Conservation (phyloP, 192 early-diverging fungal genomes). For the Coemansia sp. region DNA sequence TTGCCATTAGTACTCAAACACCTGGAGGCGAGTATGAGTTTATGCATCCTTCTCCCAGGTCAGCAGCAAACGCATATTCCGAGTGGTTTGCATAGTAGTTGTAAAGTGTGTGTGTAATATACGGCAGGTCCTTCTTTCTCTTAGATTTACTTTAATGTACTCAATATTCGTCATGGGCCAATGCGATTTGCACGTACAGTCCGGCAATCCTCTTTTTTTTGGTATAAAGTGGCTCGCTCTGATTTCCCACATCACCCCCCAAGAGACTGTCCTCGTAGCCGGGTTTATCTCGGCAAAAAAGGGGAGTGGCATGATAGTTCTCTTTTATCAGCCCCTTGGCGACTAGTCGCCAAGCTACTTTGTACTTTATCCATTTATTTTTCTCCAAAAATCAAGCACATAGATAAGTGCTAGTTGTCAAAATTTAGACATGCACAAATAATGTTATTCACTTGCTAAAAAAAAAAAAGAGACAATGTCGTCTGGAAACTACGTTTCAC, state of each 20-base stretch:
- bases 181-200: neutral
- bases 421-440: neutral
- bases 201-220: neutral
- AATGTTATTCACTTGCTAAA: neutral
- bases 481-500: neutral
- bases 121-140: neutral
- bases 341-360: neutral
- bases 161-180: neutral
- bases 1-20: conserved; percentile 2
- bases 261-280: neutral
- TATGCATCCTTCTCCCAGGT: conserved; percentile 3
- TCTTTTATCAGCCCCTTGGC: neutral
- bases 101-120: neutral
- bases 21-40: neutral
- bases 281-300: neutral
- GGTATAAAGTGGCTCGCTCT: neutral
- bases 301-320: neutral
- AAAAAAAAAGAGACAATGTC: neutral
- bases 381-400: neutral
- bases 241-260: conserved; percentile 1
- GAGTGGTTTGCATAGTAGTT: conserved; percentile 29
- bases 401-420: neutral
- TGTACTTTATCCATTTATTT: neutral
- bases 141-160: neutral
- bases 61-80: conserved; percentile 17